A percentile compares a stretch with the other conserved stretches of the same genome.
phyloP scores from a whole-genome alignment of 2,329 filamentous ascomycete genomes.

The Neofusicoccum laricinum region DNA sequence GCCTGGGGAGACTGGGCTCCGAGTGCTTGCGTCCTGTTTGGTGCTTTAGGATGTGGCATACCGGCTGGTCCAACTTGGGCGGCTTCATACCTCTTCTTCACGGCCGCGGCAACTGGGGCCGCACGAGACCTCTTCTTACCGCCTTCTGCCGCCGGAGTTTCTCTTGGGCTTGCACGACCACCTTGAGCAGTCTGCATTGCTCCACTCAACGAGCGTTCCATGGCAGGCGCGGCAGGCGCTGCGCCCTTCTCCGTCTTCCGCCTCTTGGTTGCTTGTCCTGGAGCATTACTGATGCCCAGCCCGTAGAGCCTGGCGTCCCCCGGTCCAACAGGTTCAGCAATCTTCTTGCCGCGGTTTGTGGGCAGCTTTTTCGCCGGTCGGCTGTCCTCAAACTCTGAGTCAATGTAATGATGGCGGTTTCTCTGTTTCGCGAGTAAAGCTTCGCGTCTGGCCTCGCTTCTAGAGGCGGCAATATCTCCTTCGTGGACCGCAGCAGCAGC shows the following conservation, averaged over 20 bases:
- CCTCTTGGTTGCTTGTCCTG: slow-evolving; percentile 63
- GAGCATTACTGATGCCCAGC: slow-evolving; percentile 62
- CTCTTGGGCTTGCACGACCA: slow-evolving; percentile 60
- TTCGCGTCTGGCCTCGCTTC: slow-evolving; percentile 82
- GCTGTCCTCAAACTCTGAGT: slow-evolving; percentile 77
- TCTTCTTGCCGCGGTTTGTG: slow-evolving; percentile 62
- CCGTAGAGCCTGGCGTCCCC: slow-evolving; percentile 50
- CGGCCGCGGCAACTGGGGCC: slow-evolving; percentile 61
- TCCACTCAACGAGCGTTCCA: slow-evolving; percentile 67
- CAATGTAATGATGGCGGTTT: slow-evolving; percentile 63
- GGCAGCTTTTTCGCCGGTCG: slow-evolving; percentile 59
- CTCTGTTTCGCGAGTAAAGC: slow-evolving; percentile 69
- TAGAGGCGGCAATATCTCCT: slow-evolving; percentile 73
- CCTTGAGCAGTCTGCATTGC: slow-evolving; percentile 48
- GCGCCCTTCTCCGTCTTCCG: slow-evolving; percentile 72
- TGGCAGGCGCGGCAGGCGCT: slow-evolving; percentile 39
- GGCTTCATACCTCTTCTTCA: slow-evolving; percentile 72
- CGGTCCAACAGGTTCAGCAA: slow-evolving; percentile 49
- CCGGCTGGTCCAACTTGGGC: not conserved
- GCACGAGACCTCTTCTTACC: slow-evolving; percentile 71
- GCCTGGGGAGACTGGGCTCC: slow-evolving; percentile 65
- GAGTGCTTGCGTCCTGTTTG: slow-evolving; percentile 45
- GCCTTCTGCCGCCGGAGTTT: slow-evolving; percentile 64
- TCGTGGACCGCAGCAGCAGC: slow-evolving; percentile 75
- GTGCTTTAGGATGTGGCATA: slow-evolving; percentile 4